Conservation (phyloP, 2,329 filamentous ascomycete genomes). For the Aschersonia sp. region DNA sequence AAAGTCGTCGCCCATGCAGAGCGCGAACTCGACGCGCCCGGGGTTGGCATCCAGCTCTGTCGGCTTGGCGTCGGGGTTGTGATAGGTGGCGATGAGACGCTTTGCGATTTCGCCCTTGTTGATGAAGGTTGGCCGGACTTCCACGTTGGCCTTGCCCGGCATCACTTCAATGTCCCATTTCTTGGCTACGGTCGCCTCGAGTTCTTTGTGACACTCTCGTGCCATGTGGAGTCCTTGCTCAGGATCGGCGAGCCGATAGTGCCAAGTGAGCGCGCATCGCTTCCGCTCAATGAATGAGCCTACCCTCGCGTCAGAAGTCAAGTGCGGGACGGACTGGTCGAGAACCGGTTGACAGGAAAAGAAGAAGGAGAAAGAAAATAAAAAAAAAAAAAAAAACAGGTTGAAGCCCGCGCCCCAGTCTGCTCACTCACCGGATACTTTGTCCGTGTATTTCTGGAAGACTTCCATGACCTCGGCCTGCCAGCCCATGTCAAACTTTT, state of each 20-base stretch:
- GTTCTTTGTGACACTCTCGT: constrained; percentile 63
- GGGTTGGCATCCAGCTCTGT: constrained; percentile 24
- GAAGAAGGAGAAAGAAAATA: neutral
- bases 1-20: constrained; percentile 89
- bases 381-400: no score
- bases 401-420: no score
- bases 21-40: constrained; percentile 62
- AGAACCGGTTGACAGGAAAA: neutral
- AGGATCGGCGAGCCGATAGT: constrained; percentile 83
- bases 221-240: constrained; percentile 72
- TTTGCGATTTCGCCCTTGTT: constrained; percentile 96
- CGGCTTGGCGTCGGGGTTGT: constrained; percentile 28
- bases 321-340: no score
- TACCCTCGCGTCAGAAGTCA: constrained; percentile 13
- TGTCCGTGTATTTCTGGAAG: constrained; percentile 80
- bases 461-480: constrained; percentile 69
- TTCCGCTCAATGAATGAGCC: constrained; percentile 91
- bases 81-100: constrained; percentile 64
- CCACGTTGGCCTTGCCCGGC: constrained; percentile 90
- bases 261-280: constrained; percentile 89
- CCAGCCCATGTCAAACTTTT: constrained; percentile 83
- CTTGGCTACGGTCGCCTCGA: constrained; percentile 61
- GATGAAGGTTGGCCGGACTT: constrained; percentile 91
- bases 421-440: constrained; percentile 54
- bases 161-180: constrained; percentile 92